phyloP scores from a whole-genome alignment of 805 yeast species.

The Ogataea trehaloabstinens region DNA sequence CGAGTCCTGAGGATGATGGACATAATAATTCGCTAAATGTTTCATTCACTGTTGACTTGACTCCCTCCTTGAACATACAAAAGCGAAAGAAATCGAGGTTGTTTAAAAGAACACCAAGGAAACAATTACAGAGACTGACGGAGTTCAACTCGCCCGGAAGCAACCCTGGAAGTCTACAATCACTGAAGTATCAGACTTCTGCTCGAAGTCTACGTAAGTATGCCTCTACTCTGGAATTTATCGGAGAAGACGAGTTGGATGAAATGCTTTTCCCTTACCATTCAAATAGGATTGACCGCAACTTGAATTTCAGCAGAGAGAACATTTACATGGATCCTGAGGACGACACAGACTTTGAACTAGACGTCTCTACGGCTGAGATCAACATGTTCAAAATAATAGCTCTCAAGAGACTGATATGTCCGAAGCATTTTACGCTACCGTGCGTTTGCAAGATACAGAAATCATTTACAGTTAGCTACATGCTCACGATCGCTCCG shows the following conservation, averaged over 20 bases:
- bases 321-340: background rate
- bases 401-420: slow-evolving; percentile 17
- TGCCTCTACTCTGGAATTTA: slow-evolving; percentile 21
- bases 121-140: slow-evolving; percentile 24
- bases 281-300: background rate
- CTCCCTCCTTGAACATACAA: slow-evolving; percentile 26
- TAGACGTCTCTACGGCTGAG: slow-evolving; percentile 23
- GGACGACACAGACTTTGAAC: slow-evolving; percentile 10
- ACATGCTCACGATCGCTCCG: slow-evolving; percentile 2
- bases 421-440: slow-evolving; percentile 28
- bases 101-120: slow-evolving; percentile 26
- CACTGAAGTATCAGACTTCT: slow-evolving; percentile 13
- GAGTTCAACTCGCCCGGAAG: slow-evolving; percentile 21
- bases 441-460: slow-evolving; percentile 23
- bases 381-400: slow-evolving; percentile 26
- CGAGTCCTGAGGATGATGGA: slow-evolving; percentile 17
- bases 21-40: slow-evolving; percentile 27
- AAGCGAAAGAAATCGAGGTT: slow-evolving; percentile 24
- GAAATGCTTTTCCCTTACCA: slow-evolving; percentile 2
- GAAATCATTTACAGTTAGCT: slow-evolving; percentile 10
- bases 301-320: slow-evolving; percentile 1
- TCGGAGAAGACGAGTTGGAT: slow-evolving; percentile 16
- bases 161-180: slow-evolving; percentile 1
- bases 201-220: slow-evolving; percentile 18
- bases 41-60: slow-evolving; percentile 28